Evolutionary conservation across 1,284 basidiomycete species (phyloP), one percentile per base, ranked within the genome.

Genomic region (Microstroma glucosiphilum): DNA sequence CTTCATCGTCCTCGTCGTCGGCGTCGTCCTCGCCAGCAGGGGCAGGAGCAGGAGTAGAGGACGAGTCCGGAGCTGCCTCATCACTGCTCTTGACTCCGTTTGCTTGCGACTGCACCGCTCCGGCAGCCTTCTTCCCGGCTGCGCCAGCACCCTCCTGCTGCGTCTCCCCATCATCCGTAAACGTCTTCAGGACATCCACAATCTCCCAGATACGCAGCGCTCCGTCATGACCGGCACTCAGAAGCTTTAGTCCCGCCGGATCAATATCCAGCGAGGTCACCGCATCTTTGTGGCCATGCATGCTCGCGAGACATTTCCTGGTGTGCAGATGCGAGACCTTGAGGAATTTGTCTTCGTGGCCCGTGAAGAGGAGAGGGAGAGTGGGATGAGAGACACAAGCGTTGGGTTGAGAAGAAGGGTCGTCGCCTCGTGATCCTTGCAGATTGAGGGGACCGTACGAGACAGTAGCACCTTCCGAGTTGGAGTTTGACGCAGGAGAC

Each of bases 301-400:
- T 90, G 40, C 90, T 89, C 75, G 92, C 86, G 30, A 89, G 90
- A 75, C 90, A 90, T 82, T 69, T 69, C 89, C 92, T 89, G 65
- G 88, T 89, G 41, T 83, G 82, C 57, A 90, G 84, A 80, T 96
- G 91, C 80, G 90, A 96, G 62, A 96, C 86, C 40, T 90, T 85
- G 69, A 97, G 91, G 75, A 88, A 88, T 70, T 91, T 92, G 82
- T 97, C 92, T 81, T 97, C 93, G 78, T 96, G 90, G 0, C 87
- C 94, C 15, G 90, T 89, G 41, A 94, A 86, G 56, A 97, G 85
- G 26, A 93, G 81, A 1, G 90, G 86, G 83, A 92, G 87, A 1
- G 90, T 93, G 12, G 92, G 92, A 82, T 96, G 92, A 53, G 91
- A 92, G 43, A 88, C 86, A 58, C 96, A 87, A 64, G 87, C 86